Evolutionary conservation across 805 yeast genomes (phyloP).

Genomic region (Metschnikowia arizonensis): DNA sequence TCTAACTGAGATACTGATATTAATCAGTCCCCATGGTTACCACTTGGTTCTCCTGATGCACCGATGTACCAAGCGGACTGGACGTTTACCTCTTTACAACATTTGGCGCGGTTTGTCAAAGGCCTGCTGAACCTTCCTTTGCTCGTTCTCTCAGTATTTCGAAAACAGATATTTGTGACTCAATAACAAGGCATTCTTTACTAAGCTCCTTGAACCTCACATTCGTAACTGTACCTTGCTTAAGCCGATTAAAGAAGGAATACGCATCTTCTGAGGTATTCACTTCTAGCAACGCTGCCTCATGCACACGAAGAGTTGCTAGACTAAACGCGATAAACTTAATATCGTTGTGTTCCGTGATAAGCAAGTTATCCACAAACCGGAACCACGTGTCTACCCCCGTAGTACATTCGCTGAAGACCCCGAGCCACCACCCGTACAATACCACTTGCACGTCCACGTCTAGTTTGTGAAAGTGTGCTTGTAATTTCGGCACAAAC

Average conservation of each 20-base stretch:
- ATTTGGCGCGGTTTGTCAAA: too few relatives aligned
- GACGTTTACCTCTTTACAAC: too few relatives aligned
- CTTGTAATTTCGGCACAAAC: conserved; percentile 36
- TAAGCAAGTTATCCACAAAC: conserved; percentile 46
- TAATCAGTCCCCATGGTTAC: too few relatives aligned
- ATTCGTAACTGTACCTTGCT: conserved; percentile 16
- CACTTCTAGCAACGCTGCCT: conserved; percentile 25
- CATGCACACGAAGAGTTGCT: conserved; percentile 36
- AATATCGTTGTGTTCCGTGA: conserved; percentile 29
- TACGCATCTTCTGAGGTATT: conserved; percentile 30
- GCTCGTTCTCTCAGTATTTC: background rate
- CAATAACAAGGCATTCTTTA: conserved; percentile 14
- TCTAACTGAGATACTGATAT: too few relatives aligned
- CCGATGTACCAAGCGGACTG: too few relatives aligned
- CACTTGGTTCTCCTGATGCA: too few relatives aligned
- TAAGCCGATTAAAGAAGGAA: conserved; percentile 18
- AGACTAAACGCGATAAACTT: conserved; percentile 33
- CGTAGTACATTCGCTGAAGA: conserved; percentile 48
- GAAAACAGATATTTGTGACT: background rate
- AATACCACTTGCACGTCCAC: conserved; percentile 49
- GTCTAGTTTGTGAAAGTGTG: conserved; percentile 30
- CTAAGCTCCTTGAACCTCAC: conserved; percentile 22
- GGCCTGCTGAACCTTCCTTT: background rate
- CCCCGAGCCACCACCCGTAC: conserved; percentile 54
- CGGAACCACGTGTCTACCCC: conserved; percentile 49